These are phyloP conservation scores for Suillus clintonianus DNA, from an alignment of 768 basidiomycete species.

Conservation along the genomic window DNA sequence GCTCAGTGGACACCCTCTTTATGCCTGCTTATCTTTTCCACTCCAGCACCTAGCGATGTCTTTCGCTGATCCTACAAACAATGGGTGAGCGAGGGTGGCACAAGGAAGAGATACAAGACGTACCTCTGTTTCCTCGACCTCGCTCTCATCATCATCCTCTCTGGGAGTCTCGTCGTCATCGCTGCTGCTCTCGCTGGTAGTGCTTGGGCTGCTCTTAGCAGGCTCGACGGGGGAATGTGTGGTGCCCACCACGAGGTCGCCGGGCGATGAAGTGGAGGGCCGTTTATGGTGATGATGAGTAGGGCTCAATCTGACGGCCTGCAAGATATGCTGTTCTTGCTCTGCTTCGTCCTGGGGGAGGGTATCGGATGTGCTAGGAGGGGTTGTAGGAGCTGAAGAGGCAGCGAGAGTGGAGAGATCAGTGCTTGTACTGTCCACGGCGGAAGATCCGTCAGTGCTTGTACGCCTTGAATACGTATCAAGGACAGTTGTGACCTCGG, in stretches of 20 bases:
- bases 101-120: neutral
- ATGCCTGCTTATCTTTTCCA: slow-evolving; percentile 39
- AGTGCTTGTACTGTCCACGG: neutral
- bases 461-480: neutral
- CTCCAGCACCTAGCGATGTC: slow-evolving; percentile 35
- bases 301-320: slow-evolving; percentile 27
- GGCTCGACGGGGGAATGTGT: neutral
- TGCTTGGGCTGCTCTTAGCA: neutral
- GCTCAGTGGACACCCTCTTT: slow-evolving; percentile 11
- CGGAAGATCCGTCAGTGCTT: neutral
- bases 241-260: neutral
- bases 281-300: neutral
- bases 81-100: neutral
- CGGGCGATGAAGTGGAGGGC: neutral
- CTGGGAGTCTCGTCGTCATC: slow-evolving; percentile 10
- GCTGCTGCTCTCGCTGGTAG: neutral
- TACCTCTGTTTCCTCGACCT: slow-evolving; percentile 16
- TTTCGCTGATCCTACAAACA: slow-evolving; percentile 26
- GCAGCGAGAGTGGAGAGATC: slow-evolving; percentile 3
- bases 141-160: slow-evolving; percentile 12
- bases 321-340: slow-evolving; percentile 17
- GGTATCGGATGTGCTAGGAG: neutral
- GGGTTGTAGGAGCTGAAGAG: neutral
- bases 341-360: neutral
- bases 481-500: neutral